Conservation (phyloP, 2,329 filamentous ascomycete species). For the Aspergillus ochraceoroseus region DNA sequence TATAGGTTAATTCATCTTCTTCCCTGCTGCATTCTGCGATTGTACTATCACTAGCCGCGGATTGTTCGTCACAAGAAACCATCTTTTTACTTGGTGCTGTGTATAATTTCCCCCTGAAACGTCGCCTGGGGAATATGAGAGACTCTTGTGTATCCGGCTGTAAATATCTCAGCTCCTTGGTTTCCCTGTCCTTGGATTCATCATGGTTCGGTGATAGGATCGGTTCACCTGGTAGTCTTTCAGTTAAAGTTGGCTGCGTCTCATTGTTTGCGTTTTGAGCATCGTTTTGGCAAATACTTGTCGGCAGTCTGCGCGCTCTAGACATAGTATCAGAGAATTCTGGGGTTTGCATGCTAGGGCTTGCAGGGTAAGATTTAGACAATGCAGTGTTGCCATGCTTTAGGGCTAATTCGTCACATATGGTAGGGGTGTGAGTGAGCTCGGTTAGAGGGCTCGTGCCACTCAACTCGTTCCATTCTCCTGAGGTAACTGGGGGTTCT, state of each 20-base stretch:
- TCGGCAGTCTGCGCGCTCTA: too few relatives aligned
- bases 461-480: too few relatives aligned
- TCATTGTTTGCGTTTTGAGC: too few relatives aligned
- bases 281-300: not conserved
- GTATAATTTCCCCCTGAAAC: slow-evolving; percentile 19
- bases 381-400: too few relatives aligned
- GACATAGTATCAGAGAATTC: too few relatives aligned
- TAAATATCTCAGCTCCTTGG: not conserved
- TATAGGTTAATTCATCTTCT: slow-evolving; percentile 11
- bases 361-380: too few relatives aligned
- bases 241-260: too few relatives aligned
- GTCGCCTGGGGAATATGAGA: slow-evolving; percentile 16
- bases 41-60: slow-evolving; percentile 26
- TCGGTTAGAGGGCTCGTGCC: slow-evolving; percentile 6
- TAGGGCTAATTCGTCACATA: not conserved
- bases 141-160: slow-evolving; percentile 19
- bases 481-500: not conserved
- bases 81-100: slow-evolving; percentile 14
- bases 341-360: too few relatives aligned
- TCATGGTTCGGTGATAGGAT: too few relatives aligned
- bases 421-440: slow-evolving; percentile 5
- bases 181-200: too few relatives aligned
- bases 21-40: slow-evolving; percentile 2
- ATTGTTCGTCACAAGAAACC: slow-evolving; percentile 33
- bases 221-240: too few relatives aligned